Percentiles rank a stretch among this genome's conserved stretches.
Evolutionary conservation across 805 yeast genomes (phyloP).

Genomic region (Nakazawaea populi): DNA sequence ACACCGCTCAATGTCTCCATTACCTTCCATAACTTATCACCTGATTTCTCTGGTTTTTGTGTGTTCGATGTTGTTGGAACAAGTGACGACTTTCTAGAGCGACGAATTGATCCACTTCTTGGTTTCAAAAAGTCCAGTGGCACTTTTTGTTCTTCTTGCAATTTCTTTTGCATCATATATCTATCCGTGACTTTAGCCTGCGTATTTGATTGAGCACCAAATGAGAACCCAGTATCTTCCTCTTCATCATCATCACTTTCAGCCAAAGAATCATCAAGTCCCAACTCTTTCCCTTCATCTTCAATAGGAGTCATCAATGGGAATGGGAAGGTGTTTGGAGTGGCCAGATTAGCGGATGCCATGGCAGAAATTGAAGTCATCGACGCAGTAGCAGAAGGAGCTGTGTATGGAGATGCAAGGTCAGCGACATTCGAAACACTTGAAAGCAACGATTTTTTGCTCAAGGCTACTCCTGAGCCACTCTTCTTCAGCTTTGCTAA

Average conservation of each 20-base stretch:
- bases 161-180: constrained; percentile 20
- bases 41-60: constrained; percentile 26
- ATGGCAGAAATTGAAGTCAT: constrained; percentile 50
- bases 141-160: constrained; percentile 1
- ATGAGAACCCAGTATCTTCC: constrained; percentile 46
- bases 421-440: constrained; percentile 15
- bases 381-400: constrained; percentile 74
- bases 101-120: constrained; percentile 23
- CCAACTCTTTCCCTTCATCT: constrained; percentile 26
- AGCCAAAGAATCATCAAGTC: constrained; percentile 13
- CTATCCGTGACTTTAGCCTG: constrained; percentile 48
- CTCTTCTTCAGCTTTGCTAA: constrained; percentile 17
- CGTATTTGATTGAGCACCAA: constrained; percentile 51
- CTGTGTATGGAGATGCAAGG: constrained; percentile 66
- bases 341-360: constrained; percentile 29
- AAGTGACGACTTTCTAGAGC: constrained; percentile 11
- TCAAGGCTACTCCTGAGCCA: constrained; percentile 15
- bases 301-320: constrained; percentile 36
- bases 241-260: constrained; percentile 28
- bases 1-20: constrained; percentile 83
- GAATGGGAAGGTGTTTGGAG: constrained; percentile 38
- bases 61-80: background rate
- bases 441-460: constrained; percentile 23
- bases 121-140: constrained; percentile 28
- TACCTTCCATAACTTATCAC: constrained; percentile 74